Base-by-base conservation (phyloP, 2,329 filamentous ascomycete species). In the Botrytis squamosa region DNA sequence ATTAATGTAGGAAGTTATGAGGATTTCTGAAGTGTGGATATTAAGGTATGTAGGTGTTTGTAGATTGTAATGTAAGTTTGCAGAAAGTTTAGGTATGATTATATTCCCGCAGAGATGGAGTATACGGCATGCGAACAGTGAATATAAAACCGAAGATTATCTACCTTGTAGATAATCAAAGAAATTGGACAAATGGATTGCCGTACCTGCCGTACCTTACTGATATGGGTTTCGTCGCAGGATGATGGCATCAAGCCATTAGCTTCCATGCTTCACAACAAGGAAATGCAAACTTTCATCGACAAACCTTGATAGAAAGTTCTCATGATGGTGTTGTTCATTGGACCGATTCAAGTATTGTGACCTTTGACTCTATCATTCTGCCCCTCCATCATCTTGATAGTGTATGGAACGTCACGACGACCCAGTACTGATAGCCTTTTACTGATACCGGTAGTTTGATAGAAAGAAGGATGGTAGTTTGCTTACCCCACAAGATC, bases 181-280 rank as follows among this genome's bases (percentile, higher is more conserved):
- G 57, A 67, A 75, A 76, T 64, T 73, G 59, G 33, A 57, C 70
- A 71, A 72, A 42, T 18, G 66, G 74, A 25, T 52, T 64, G 69
- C 40, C 57, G 25, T 71, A 38, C 57, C 42, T 71, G 29, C 57
- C 57, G 9, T 14, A 38, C 46, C 18, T 20, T 38, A 36, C 18
- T 33, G 36, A n/a, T 25, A 55, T 44, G 14, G 22, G 38, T 25
- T 40, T 68, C 44, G 63, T 16, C 40, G 20, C 62, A 67, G n/a
- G 49, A 57, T 29, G 63, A 68, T 72, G 29, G 63, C 12, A 68
- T 22, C 33, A 36, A 29, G n/a, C 16, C n/a, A 63, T 65, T 60
- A 65, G n/a, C 38, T 40, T 40, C 59, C 44, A 38, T 18, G 25
- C 46, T 46, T 42, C 33, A 42, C 46, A 36, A 7, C 38, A 66